These are phyloP conservation scores for Ploettnerulaceae sp. DNA, from an alignment of 2,329 filamentous ascomycete genomes.

Conservation along the genomic window DNA sequence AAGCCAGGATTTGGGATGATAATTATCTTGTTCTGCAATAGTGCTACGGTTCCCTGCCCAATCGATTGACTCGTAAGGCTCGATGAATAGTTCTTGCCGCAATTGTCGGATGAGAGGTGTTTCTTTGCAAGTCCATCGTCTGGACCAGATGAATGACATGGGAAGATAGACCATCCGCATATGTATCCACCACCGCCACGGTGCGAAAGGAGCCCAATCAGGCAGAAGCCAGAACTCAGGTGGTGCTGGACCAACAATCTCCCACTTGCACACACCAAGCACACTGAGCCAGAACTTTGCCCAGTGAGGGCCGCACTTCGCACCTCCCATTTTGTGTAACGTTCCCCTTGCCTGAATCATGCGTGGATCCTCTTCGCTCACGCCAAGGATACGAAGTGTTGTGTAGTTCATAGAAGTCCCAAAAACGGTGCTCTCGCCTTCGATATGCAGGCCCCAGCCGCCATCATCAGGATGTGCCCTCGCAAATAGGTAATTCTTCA, in stretches of 20 bases:
- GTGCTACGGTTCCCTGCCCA: slow-evolving; percentile 77
- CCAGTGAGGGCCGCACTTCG: slow-evolving; percentile 84
- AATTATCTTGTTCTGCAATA: slow-evolving; percentile 78
- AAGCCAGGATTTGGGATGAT: slow-evolving; percentile 84
- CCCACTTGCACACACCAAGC: slow-evolving; percentile 79
- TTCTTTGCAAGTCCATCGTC: slow-evolving; percentile 70
- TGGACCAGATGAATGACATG: slow-evolving; percentile 88
- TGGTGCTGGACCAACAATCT: slow-evolving; percentile 89
- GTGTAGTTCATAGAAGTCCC: slow-evolving; percentile 89
- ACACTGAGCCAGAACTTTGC: slow-evolving; percentile 93
- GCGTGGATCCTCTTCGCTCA: slow-evolving; percentile 73
- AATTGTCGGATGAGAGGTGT: slow-evolving; percentile 69
- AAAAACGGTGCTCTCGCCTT: slow-evolving; percentile 87
- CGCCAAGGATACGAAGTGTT: slow-evolving; percentile 72
- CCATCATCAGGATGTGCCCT: slow-evolving; percentile 81
- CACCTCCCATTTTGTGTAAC: slow-evolving; percentile 81
- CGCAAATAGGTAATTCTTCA: slow-evolving; percentile 86
- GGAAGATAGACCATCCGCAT: slow-evolving; percentile 94
- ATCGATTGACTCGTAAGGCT: slow-evolving; percentile 72
- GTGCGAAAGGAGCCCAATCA: slow-evolving; percentile 83
- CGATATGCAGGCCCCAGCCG: slow-evolving; percentile 96
- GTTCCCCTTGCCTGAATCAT: slow-evolving; percentile 81
- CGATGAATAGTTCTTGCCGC: slow-evolving; percentile 74
- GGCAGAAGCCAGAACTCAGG: slow-evolving; percentile 91
- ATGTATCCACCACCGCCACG: slow-evolving; percentile 97